Conservation (phyloP, 345 rosid genomes). For the Eucalyptus camaldulensis region DNA sequence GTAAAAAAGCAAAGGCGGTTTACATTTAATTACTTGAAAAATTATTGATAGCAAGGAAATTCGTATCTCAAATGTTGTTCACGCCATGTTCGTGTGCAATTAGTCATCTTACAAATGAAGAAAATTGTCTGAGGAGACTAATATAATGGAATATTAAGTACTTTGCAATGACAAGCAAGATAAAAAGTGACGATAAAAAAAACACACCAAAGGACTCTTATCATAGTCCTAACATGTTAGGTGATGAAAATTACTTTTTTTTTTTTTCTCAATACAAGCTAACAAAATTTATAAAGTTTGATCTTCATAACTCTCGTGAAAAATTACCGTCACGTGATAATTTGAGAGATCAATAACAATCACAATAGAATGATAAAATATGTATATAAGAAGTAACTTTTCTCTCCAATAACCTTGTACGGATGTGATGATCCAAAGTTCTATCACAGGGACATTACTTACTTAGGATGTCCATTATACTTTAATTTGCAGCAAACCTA, state of each 20-base stretch:
- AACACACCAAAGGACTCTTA: accelerated
- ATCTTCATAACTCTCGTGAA: background rate
- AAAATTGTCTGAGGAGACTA: background rate
- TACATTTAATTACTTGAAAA: background rate
- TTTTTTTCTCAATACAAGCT: background rate
- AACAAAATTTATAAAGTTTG: background rate
- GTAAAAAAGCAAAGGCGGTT: background rate
- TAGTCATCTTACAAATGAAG: background rate
- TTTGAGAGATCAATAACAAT: background rate
- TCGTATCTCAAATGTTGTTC: background rate
- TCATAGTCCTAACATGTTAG: accelerated
- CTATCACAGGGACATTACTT: background rate
- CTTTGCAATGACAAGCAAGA: background rate
- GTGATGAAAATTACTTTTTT: background rate
- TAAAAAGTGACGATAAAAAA: background rate
- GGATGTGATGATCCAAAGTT: background rate
- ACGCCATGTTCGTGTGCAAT: background rate
- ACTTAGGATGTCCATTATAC: background rate
- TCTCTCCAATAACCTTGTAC: background rate
- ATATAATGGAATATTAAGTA: background rate
- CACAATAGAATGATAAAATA: background rate
- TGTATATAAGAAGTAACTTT: background rate
- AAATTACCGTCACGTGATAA: accelerated
- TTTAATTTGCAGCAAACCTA: background rate
- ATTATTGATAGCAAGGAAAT: background rate